Evolutionary conservation across 108 stramenopile genomes (phyloP).

Genomic region (Mayamaea pseudoterrestris): DNA sequence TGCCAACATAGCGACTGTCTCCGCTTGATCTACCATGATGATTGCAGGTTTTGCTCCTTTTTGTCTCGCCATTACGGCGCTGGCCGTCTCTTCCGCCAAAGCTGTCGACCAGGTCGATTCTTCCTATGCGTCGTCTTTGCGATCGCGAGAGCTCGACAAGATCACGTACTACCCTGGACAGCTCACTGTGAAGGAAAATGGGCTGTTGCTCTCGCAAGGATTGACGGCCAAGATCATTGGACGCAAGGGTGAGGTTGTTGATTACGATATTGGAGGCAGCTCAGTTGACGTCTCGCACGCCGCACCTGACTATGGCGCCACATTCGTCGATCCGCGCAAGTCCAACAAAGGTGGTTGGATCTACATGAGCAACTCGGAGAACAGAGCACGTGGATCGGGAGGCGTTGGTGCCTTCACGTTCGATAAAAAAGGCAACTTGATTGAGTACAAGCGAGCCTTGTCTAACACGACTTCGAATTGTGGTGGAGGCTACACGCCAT

Average conservation of each 20-base stretch:
- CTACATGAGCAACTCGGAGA: constrained; percentile 43
- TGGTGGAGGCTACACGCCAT: constrained; percentile 16
- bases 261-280: constrained; percentile 8
- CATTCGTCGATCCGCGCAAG: constrained; percentile 12
- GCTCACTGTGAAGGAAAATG: constrained; percentile 2
- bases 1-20: too few species aligned
- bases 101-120: too few species aligned
- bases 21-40: too few species aligned
- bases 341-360: constrained; percentile 31
- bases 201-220: constrained; percentile 15
- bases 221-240: constrained; percentile 16
- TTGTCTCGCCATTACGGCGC: too few species aligned
- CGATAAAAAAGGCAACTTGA: constrained; percentile 13
- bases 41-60: too few species aligned
- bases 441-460: constrained; percentile 20
- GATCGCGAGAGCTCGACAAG: too few species aligned
- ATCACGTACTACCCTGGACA: constrained; percentile 15
- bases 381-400: constrained; percentile 9
- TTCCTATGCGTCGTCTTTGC: too few species aligned
- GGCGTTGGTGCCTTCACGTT: constrained; percentile 30
- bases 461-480: constrained; percentile 25
- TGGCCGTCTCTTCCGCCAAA: too few species aligned
- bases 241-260: constrained; percentile 7
- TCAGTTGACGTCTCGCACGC: constrained; percentile 3
- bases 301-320: constrained; percentile 26